Percentiles rank a stretch among this genome's conserved stretches.
Evolutionary conservation across 164 flowering plant genomes (phyloP).

Genomic region (Amborella trichopoda): DNA sequence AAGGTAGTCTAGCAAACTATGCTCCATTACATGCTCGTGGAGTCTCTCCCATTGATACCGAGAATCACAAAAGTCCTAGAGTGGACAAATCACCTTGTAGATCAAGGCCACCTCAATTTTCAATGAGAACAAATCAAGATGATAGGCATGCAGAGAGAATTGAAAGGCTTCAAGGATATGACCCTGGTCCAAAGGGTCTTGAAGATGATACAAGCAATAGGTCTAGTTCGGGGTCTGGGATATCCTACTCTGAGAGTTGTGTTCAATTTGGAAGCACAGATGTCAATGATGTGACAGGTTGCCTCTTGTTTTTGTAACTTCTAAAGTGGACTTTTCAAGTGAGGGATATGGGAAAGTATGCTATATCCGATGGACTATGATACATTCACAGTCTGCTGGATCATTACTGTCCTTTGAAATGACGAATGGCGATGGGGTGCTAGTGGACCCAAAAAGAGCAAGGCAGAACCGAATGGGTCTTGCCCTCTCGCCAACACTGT

Average conservation of each 20-base stretch:
- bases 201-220: conserved; percentile 9
- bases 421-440: too few species aligned
- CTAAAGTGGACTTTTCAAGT: neutral
- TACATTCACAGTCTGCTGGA: too few species aligned
- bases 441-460: too few species aligned
- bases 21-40: conserved; percentile 19
- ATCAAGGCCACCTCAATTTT: neutral
- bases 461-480: too few species aligned
- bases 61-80: neutral
- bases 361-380: too few species aligned
- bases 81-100: conserved; percentile 2
- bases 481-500: too few species aligned
- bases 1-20: conserved; percentile 25
- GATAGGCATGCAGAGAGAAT: neutral
- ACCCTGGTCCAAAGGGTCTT: neutral
- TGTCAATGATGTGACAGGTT: conserved; percentile 5
- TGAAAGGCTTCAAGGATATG: conserved; percentile 1
- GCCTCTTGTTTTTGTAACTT: neutral
- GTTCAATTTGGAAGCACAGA: conserved; percentile 1
- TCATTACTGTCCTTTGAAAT: too few species aligned
- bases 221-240: conserved; percentile 10
- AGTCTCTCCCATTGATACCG: conserved; percentile 4
- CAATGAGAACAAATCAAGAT: neutral
- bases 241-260: conserved; percentile 11
- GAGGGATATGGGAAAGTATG: too few species aligned